Evolutionary conservation across 1,284 basidiomycete species (phyloP).

Genomic region (Phenoliferia sp.): DNA sequence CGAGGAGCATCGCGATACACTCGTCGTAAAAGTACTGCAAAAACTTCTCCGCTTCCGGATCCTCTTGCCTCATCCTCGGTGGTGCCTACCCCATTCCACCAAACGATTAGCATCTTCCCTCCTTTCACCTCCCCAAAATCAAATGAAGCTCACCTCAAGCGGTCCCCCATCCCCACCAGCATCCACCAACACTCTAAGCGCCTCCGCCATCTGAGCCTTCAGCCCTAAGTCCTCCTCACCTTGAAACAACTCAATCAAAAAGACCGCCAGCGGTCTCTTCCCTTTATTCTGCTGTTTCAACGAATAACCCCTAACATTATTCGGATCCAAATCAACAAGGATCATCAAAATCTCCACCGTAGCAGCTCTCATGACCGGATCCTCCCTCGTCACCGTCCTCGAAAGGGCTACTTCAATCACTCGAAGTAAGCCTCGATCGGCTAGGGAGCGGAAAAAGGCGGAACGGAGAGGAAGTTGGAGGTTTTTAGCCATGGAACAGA

Average conservation of each 20-base stretch:
- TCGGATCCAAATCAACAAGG: constrained; percentile 86
- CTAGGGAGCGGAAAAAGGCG: constrained; percentile 78
- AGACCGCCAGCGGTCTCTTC: constrained; percentile 59
- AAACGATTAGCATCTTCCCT: background rate
- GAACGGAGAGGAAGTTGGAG: constrained; percentile 84
- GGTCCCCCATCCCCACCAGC: constrained; percentile 39
- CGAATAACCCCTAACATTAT: constrained; percentile 76
- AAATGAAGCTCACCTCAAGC: constrained; percentile 42
- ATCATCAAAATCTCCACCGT: constrained; percentile 83
- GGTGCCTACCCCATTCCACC: constrained; percentile 19
- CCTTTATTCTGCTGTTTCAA: constrained; percentile 52
- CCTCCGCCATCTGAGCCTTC: constrained; percentile 85
- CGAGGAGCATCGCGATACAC: constrained; percentile 68
- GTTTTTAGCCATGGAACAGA: constrained; percentile 93
- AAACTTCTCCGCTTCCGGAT: constrained; percentile 80
- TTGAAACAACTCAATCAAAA: constrained; percentile 71
- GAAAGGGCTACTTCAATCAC: constrained; percentile 69
- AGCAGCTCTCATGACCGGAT: constrained; percentile 62
- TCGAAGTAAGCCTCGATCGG: constrained; percentile 82
- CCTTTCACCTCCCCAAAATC: background rate
- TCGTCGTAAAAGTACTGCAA: constrained; percentile 83
- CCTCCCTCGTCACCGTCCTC: constrained; percentile 31
- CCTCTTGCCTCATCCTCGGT: constrained; percentile 50
- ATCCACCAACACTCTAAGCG: constrained; percentile 79
- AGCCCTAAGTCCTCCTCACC: constrained; percentile 76